A percentile compares a stretch with the other conserved stretches of the same genome.
phyloP scores from a whole-genome alignment of 352 stramenopile species.

The Poterioochromonas sp. region DNA sequence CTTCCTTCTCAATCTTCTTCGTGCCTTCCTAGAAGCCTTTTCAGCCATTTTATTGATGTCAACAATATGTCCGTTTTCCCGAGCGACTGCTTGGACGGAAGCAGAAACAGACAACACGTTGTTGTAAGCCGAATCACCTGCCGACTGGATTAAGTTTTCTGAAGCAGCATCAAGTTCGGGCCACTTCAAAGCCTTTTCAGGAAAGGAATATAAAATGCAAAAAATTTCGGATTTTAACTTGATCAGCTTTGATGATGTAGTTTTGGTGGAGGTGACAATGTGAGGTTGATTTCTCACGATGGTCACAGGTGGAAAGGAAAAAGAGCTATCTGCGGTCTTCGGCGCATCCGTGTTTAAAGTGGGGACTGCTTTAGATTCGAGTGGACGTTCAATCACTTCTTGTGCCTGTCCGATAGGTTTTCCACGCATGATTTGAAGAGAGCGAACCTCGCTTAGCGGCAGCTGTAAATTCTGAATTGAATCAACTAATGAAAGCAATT shows the following conservation, averaged over 20 bases:
- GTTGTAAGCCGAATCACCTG: background rate
- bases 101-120: background rate
- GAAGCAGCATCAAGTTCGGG: background rate
- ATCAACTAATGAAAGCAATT: background rate
- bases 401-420: background rate
- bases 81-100: background rate
- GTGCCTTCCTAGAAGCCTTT: background rate
- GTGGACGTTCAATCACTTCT: too few species aligned
- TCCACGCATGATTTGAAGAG: background rate
- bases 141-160: background rate
- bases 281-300: background rate
- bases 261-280: background rate
- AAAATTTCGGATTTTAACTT: constrained; percentile 5
- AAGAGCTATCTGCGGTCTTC: background rate
- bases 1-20: background rate
- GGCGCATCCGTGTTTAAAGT: background rate
- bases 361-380: background rate
- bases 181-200: constrained; percentile 16
- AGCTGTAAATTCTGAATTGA: background rate
- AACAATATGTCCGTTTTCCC: too few species aligned
- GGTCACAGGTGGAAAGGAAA: background rate
- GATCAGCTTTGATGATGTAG: background rate
- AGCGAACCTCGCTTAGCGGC: background rate
- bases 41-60: background rate
- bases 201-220: background rate